Base-by-base conservation (phyloP, 768 basidiomycete species). In the Auricularia sp. region DNA sequence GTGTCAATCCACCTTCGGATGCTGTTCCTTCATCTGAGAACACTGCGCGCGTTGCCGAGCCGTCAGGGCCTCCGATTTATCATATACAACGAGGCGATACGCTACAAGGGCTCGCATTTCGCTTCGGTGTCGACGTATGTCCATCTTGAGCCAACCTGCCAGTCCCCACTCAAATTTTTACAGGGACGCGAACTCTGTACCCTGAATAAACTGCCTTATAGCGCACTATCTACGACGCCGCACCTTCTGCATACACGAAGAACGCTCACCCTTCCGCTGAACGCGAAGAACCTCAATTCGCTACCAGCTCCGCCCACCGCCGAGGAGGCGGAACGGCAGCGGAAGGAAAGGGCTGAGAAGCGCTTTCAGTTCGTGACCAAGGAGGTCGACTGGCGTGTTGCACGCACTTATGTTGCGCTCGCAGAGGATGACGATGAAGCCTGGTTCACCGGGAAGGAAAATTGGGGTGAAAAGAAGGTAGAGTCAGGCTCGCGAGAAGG, bases 181-280 rank as follows among this genome's bases (percentile, higher is more conserved):
- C 56, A 84, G 87, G 84, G 80, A 51, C 80, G 81, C 36, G 77
- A 81, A 43, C 76, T 91, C 3, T 89, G 87, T 70, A 82, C 75
- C 21, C 74, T 88, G 14, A 91, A 91, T 70, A 81, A 80, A 54
- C 79, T 91, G 12, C 86, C 88, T 0, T 74, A 78, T 4, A 87
- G 81, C 69, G 84, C 87, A 3, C 74, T 91, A 21, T 82, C 77
- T 64, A 89, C 86, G 0, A 90, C 84, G 0, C 89, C 90, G 5
- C 87, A 90, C 70, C 75, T 91, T 7, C 76, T 91, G 16, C 88
- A 90, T 72, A 90, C 88, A 1, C 83, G 88, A 4, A 75, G 77
- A 1, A 81, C 76, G 66, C 73, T 91, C 64, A 71, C 77, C 16
- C 76, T 90, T 10, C 87, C 87, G 1, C 75, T 79, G 2, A 77